A percentile compares a stretch with the other conserved stretches of the same genome.
phyloP scores from a whole-genome alignment of 805 yeast genomes.

The Teunomyces stri region DNA sequence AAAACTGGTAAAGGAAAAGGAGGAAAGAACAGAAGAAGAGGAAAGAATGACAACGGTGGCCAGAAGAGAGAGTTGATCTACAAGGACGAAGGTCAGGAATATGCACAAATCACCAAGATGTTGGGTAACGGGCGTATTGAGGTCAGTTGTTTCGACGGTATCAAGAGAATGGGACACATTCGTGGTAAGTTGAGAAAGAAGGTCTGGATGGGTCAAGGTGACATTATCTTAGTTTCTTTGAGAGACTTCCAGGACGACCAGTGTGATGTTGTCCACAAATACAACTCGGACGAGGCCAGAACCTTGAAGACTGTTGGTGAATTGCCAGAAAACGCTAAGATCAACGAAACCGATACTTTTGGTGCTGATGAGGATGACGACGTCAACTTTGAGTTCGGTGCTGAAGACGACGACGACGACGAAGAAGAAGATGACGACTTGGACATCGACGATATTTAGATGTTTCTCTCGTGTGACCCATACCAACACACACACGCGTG shows the following conservation, averaged over 20 bases:
- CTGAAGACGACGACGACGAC: conserved; percentile 75
- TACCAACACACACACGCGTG: neutral
- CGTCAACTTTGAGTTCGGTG: conserved; percentile 97
- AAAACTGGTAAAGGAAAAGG: conserved; percentile 77
- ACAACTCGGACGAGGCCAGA: conserved; percentile 97
- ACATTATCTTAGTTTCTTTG: conserved; percentile 88
- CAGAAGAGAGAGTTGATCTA: conserved; percentile 91
- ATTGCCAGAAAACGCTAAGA: conserved; percentile 94
- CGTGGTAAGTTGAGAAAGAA: conserved; percentile 99
- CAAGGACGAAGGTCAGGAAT: conserved; percentile 97
- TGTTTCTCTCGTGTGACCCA: conserved; percentile 1
- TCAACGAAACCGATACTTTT: conserved; percentile 95
- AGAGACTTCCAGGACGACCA: conserved; percentile 99
- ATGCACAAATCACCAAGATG: conserved; percentile 97
- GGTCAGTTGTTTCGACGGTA: conserved; percentile 92
- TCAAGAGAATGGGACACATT: conserved; percentile 92
- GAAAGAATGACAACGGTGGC: conserved; percentile 88
- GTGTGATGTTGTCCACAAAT: conserved; percentile 97
- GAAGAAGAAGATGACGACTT: conserved; percentile 68
- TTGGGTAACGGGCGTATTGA: conserved; percentile 97
- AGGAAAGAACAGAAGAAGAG: conserved; percentile 96
- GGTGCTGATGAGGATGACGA: conserved; percentile 97
- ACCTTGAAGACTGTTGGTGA: conserved; percentile 93
- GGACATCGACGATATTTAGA: conserved; percentile 92
- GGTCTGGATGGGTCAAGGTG: conserved; percentile 99